These are phyloP conservation scores for Ceratobasidium sp. DNA, from an alignment of 1,284 basidiomycete genomes.

Conservation along the genomic window DNA sequence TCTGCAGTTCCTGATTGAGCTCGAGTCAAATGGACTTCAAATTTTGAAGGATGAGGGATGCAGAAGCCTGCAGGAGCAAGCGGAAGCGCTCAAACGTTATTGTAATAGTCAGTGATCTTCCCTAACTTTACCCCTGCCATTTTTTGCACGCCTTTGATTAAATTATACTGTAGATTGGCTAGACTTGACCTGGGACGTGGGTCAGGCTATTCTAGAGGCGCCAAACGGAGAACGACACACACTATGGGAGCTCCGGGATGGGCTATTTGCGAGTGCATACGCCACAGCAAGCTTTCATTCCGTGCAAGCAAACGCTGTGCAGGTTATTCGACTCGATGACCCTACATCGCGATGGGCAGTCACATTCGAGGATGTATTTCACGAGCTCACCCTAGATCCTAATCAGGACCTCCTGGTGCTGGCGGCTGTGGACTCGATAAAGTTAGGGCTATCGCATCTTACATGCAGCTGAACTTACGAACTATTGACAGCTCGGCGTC, in stretches of 20 bases:
- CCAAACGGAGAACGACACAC: background rate
- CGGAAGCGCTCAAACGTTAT: background rate
- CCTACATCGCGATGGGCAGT: background rate
- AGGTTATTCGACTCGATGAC: constrained; percentile 17
- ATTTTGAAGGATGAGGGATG: background rate
- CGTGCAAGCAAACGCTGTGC: background rate
- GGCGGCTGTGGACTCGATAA: background rate
- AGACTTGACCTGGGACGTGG: background rate
- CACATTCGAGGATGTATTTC: background rate
- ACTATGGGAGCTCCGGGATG: background rate
- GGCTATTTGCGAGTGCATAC: background rate
- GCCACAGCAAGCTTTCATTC: background rate
- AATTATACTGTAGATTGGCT: constrained; percentile 1
- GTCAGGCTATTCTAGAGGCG: background rate
- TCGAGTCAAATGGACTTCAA: constrained; percentile 4
- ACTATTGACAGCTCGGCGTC: background rate
- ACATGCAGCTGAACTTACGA: background rate
- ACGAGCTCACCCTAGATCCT: background rate
- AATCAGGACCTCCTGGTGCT: constrained; percentile 13
- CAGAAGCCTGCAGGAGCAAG: background rate
- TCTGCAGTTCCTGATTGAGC: constrained; percentile 8
- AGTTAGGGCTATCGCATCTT: background rate
- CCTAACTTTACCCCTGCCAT: background rate
- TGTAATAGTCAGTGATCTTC: background rate
- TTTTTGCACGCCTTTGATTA: background rate